phyloP scores from a whole-genome alignment of 306 rosid genomes.

The Pterocarpus macrocarpus region DNA sequence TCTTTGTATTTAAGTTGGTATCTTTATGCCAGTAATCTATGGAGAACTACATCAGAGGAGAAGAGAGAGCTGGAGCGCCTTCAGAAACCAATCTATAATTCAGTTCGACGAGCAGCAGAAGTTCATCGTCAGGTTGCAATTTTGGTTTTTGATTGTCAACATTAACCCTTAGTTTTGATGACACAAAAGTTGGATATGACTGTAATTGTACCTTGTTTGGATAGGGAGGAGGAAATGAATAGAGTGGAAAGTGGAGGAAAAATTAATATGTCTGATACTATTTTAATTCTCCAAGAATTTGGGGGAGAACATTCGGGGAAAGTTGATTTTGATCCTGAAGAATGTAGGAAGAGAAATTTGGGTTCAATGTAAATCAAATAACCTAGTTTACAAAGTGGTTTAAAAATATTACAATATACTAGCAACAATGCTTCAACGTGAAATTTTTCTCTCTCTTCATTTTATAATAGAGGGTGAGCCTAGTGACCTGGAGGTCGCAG shows the following conservation, averaged over 20 bases:
- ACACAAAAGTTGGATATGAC: constrained; percentile 14
- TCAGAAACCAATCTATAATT: constrained; percentile 87
- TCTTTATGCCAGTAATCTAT: constrained; percentile 68
- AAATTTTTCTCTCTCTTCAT: neutral
- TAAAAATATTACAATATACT: constrained; percentile 12
- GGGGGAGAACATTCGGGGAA: constrained; percentile 18
- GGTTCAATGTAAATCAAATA: constrained; percentile 30
- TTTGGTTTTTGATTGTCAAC: constrained; percentile 40
- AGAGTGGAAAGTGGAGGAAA: constrained; percentile 27
- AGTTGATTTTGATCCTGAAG: constrained; percentile 3
- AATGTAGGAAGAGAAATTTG: neutral
- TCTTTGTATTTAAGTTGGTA: constrained; percentile 25
- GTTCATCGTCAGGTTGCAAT: constrained; percentile 96
- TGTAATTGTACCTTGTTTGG: constrained; percentile 15
- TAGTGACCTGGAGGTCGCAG: too few species aligned
- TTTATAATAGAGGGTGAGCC: neutral
- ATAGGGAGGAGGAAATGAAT: constrained; percentile 27
- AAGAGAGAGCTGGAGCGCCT: constrained; percentile 99
- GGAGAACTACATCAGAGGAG: constrained; percentile 98
- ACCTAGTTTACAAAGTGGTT: neutral
- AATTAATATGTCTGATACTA: neutral
- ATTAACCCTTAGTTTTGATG: constrained; percentile 36
- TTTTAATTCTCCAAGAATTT: neutral
- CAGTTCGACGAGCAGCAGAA: constrained; percentile 97
- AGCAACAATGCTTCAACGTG: neutral